Evolutionary conservation across 257 asterid genomes (phyloP).

Genomic region (Solanum pinnatisectum): DNA sequence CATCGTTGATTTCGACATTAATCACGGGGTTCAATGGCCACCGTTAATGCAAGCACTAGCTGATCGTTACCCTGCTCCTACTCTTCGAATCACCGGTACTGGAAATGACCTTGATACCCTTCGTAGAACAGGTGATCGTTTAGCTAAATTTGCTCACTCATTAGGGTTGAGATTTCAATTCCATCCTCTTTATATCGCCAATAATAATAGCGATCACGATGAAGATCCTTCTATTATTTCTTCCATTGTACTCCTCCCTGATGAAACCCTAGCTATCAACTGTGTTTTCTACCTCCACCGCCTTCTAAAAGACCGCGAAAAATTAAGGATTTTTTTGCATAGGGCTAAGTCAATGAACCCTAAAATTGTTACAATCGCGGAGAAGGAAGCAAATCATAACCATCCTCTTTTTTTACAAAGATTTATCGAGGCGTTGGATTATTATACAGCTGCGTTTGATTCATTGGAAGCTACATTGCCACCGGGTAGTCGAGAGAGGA

Average conservation of each 20-base stretch:
- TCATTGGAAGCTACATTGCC: slow-evolving; percentile 92
- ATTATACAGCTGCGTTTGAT: slow-evolving; percentile 78
- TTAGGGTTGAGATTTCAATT: slow-evolving; percentile 76
- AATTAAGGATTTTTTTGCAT: slow-evolving; percentile 51
- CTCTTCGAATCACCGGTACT: slow-evolving; percentile 81
- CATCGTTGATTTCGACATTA: slow-evolving; percentile 85
- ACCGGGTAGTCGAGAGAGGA: slow-evolving; percentile 66
- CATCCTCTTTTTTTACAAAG: slow-evolving; percentile 63
- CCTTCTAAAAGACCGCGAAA: slow-evolving; percentile 45
- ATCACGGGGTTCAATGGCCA: slow-evolving; percentile 99
- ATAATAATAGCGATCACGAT: slow-evolving; percentile 20
- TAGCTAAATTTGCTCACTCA: slow-evolving; percentile 73
- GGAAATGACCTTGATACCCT: slow-evolving; percentile 64
- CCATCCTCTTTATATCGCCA: slow-evolving; percentile 44
- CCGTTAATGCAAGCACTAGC: slow-evolving; percentile 91
- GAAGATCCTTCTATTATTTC: slow-evolving; percentile 33
- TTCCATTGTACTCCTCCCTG: slow-evolving; percentile 39
- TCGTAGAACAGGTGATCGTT: slow-evolving; percentile 74
- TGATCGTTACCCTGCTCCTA: slow-evolving; percentile 66
- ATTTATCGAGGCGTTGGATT: slow-evolving; percentile 74
- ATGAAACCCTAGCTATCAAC: slow-evolving; percentile 79
- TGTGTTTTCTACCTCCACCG: slow-evolving; percentile 77
- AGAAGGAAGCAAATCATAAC: slow-evolving; percentile 78
- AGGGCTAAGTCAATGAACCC: slow-evolving; percentile 59
- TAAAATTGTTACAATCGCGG: slow-evolving; percentile 56